A percentile compares a stretch with the other conserved stretches of the same genome.
phyloP scores from a whole-genome alignment of 2,329 filamentous ascomycete genomes.

The Neofusicoccum ribis region DNA sequence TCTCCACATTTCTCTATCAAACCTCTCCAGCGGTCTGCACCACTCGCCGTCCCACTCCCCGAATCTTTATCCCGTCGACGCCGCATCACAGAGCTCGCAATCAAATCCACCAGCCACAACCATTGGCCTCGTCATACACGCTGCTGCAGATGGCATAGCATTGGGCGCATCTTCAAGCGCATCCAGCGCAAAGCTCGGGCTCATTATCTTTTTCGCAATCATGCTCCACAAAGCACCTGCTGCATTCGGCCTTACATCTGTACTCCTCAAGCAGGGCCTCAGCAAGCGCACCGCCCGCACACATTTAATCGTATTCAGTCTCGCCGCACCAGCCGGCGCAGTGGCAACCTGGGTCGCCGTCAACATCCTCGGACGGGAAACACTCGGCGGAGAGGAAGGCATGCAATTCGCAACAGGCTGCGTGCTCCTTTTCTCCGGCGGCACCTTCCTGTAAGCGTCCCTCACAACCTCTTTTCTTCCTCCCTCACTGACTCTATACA shows the following conservation, averaged over 20 bases:
- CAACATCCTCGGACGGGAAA: conserved; percentile 66
- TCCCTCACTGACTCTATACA: conserved; percentile 36
- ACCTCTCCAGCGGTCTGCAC: conserved; percentile 61
- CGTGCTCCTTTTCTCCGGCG: conserved; percentile 89
- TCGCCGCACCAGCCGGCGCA: conserved; percentile 86
- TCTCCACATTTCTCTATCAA: conserved; percentile 85
- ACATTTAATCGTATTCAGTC: conserved; percentile 86
- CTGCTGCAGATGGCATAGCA: conserved; percentile 91
- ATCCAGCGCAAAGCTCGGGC: conserved; percentile 67
- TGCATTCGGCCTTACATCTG: conserved; percentile 88
- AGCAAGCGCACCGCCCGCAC: conserved; percentile 81
- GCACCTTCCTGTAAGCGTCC: conserved; percentile 81
- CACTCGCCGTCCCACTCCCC: conserved; percentile 34
- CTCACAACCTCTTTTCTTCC: neutral
- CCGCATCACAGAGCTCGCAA: conserved; percentile 35
- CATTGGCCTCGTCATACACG: conserved; percentile 92
- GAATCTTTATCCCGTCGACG: conserved; percentile 25
- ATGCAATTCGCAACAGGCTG: conserved; percentile 90
- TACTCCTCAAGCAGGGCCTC: conserved; percentile 86
- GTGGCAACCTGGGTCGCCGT: conserved; percentile 80
- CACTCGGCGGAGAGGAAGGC: conserved; percentile 57
- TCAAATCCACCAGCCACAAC: conserved; percentile 58
- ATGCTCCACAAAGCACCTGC: conserved; percentile 98
- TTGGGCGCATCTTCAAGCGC: conserved; percentile 76
- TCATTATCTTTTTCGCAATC: conserved; percentile 93